Conservation (phyloP, 305 asterid species). For the Solanum hybrid region DNA sequence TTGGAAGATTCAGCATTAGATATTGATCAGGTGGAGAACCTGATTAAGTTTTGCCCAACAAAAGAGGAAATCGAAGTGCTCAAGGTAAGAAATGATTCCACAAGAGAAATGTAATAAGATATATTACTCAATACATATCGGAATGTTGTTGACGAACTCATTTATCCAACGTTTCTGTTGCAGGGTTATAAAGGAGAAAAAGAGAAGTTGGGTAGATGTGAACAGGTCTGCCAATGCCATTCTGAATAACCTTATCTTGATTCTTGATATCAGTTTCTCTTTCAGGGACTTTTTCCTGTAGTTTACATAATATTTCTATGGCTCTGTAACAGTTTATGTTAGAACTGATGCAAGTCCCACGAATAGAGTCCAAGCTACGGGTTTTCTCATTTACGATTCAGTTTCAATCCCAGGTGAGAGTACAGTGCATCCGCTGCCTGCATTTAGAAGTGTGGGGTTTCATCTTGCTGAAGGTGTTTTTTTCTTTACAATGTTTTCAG, state of each 20-base stretch:
- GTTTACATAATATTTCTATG: neutral
- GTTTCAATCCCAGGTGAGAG: constrained; percentile 53
- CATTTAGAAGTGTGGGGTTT: neutral
- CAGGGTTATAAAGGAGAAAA: constrained; percentile 73
- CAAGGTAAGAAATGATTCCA: constrained; percentile 30
- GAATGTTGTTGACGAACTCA: neutral
- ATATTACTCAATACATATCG: constrained; percentile 13
- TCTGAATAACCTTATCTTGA: neutral
- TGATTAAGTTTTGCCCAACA: constrained; percentile 84
- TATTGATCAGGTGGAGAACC: constrained; percentile 79
- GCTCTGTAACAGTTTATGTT: constrained; percentile 55
- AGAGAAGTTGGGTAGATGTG: constrained; percentile 86
- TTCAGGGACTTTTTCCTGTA: neutral
- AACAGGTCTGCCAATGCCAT: constrained; percentile 40
- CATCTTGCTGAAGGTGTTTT: constrained; percentile 1
- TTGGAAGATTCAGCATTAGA: constrained; percentile 76
- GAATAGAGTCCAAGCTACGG: constrained; percentile 70
- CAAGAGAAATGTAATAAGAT: neutral
- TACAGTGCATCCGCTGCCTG: constrained; percentile 1
- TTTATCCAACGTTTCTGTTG: constrained; percentile 7
- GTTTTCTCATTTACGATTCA: constrained; percentile 74
- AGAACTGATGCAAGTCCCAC: constrained; percentile 86
- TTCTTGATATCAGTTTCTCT: neutral
- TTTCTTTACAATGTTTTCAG: constrained; percentile 25
- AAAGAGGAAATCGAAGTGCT: constrained; percentile 78